Percentiles rank a stretch among this genome's conserved stretches.
phyloP scores from a whole-genome alignment of 2,329 filamentous ascomycete genomes.

The Massarina eburnea region DNA sequence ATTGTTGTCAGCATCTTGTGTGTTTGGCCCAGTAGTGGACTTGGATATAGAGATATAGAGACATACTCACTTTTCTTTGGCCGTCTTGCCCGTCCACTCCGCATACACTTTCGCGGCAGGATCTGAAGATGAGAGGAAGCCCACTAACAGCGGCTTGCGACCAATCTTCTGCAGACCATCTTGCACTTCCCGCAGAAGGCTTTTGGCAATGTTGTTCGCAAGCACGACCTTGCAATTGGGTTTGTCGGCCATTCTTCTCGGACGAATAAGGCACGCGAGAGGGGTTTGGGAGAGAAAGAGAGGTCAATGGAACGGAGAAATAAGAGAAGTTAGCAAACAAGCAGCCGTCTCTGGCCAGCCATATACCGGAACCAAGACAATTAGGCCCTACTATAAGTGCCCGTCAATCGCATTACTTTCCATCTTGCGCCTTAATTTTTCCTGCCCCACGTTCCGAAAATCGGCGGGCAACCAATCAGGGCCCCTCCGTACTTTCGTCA shows the following conservation, averaged over 20 bases:
- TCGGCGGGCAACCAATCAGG: too few species aligned
- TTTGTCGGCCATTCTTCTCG: conserved; percentile 40
- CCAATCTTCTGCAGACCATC: conserved; percentile 72
- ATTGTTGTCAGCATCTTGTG: not conserved
- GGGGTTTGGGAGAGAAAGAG: not conserved
- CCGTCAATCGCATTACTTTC: too few species aligned
- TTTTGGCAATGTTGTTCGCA: conserved; percentile 83
- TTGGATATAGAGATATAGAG: conserved; percentile 1
- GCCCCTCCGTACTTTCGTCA: conserved; percentile 2
- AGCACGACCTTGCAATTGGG: conserved; percentile 86
- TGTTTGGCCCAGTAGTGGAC: not conserved
- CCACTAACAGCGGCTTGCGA: conserved; percentile 76
- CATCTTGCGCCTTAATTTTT: too few species aligned
- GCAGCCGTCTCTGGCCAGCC: too few species aligned
- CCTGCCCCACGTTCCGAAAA: too few species aligned
- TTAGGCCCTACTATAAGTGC: not conserved
- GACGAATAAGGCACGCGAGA: not conserved
- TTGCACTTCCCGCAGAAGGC: conserved; percentile 74
- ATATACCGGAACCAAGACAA: too few species aligned
- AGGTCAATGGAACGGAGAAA: conserved; percentile 3
- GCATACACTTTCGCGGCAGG: conserved; percentile 91
- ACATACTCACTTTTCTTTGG: conserved; percentile 81
- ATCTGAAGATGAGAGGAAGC: conserved; percentile 90
- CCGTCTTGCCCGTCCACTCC: conserved; percentile 96
- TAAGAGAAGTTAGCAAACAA: not conserved